Base-by-base conservation (phyloP, 2,329 filamentous ascomycete species). In the Decorospora gaudefroyi region DNA sequence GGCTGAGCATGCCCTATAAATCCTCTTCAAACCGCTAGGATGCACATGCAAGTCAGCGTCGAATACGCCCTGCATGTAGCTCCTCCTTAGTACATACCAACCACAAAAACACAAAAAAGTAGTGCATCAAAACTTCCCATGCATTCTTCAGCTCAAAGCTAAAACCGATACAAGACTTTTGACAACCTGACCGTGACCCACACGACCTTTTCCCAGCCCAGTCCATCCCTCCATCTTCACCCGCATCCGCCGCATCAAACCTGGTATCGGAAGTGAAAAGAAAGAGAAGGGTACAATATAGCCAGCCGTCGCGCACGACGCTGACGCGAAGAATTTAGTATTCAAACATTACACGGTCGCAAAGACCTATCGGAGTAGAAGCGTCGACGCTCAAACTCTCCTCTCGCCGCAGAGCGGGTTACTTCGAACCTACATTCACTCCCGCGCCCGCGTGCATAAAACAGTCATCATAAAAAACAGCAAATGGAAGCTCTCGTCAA, bases 301-400 rank as follows among this genome's bases (percentile, higher is more conserved):
- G 34, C 27, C 41, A 21, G n/a, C 35, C 39, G 26, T 44, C 43
- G 36, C 22, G 9, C 28, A 16, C 21, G 35, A 15, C 44, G 17
- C 16, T 21, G 27, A 37, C 21, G 37, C 49, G 49, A 59, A 58
- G 49, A n/a, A n/a, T n/a, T n/a, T 57, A 50, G 51, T 58, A 64
- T 68, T 66, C 54, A 67, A 54, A 68, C 65, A 68, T 68, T 68
- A 67, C 17, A 36, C 53, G 59, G 62, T 59, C 64, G 46, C 53
- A 41, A 28, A 53, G 62, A 64, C 59, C 63, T 51, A 53, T 19
- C n/a, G 35, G 35, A 45, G 27, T 44, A 55, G 46, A 47, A 40
- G 54, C 59, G 54, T 64, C 57, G 59, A 62, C 56, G 59, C 59
- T 51, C 28, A 31, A 44, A 50, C 51, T 51, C 44, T 49, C 37